Percentiles rank a stretch among this genome's conserved stretches.
Evolutionary conservation across 345 rosid species (phyloP).

Genomic region (Pseudoturritis turrita): DNA sequence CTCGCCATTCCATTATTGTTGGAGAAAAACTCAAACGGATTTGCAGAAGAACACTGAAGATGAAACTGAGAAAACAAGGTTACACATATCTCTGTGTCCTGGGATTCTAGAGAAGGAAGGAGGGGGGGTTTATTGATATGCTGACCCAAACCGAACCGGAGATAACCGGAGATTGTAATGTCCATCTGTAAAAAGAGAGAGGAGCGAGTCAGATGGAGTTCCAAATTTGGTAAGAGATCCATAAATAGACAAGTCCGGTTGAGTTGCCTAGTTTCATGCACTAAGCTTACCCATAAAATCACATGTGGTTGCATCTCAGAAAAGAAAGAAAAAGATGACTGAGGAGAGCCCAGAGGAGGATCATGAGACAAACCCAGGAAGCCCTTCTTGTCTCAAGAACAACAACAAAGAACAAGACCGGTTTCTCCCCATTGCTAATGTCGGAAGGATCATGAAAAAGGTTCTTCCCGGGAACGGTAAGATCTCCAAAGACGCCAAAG

Average conservation of each 20-base stretch:
- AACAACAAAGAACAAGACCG: constrained; percentile 61
- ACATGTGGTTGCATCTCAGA: not conserved
- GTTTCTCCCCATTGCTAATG: constrained; percentile 69
- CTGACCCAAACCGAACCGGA: not conserved
- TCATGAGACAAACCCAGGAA: constrained; percentile 47
- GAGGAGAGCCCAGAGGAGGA: constrained; percentile 46
- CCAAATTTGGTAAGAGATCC: constrained; percentile 14
- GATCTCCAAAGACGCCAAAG: constrained; percentile 70
- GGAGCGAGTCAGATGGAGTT: constrained; percentile 26
- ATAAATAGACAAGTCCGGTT: constrained; percentile 16
- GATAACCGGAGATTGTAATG: not conserved
- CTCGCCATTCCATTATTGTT: constrained; percentile 59
- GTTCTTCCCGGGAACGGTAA: constrained; percentile 60
- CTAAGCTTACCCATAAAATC: constrained; percentile 29
- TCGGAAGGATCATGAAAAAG: constrained; percentile 75
- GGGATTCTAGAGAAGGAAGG: no score
- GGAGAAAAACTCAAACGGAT: not conserved
- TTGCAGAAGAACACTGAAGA: not conserved
- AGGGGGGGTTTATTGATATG: no score
- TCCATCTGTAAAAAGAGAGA: not conserved
- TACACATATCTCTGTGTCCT: not conserved
- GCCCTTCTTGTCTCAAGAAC: constrained; percentile 43
- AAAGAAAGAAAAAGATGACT: constrained; percentile 41
- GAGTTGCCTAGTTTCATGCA: constrained; percentile 24
- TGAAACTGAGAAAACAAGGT: not conserved